Evolutionary conservation across 495 filamentous ascomycete genomes (phyloP).

Genomic region (Patellaria atrata): DNA sequence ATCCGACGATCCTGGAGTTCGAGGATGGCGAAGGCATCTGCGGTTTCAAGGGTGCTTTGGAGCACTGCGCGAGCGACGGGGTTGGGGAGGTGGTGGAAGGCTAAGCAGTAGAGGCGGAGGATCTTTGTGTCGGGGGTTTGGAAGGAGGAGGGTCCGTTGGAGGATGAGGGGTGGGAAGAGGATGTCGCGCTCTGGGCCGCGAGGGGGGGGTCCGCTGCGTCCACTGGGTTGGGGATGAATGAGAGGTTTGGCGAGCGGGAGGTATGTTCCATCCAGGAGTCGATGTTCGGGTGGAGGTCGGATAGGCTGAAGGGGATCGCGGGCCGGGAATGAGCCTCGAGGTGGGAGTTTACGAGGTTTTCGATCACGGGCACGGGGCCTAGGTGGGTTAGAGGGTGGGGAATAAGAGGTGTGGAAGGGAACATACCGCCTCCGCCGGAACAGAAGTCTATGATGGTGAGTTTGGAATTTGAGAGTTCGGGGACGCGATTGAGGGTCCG

Average conservation of each 20-base stretch:
- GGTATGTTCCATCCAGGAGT: slow-evolving; percentile 42
- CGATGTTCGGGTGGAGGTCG: slow-evolving; percentile 52
- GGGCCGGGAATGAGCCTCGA: slow-evolving; percentile 8
- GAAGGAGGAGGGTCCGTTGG: neutral
- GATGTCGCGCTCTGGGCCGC: slow-evolving; percentile 29
- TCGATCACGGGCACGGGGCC: slow-evolving; percentile 20
- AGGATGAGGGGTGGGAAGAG: slow-evolving; percentile 1
- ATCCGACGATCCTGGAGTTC: slow-evolving; percentile 52
- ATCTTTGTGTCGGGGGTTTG: slow-evolving; percentile 22
- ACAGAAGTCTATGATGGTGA: slow-evolving; percentile 52
- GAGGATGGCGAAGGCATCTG: slow-evolving; percentile 57
- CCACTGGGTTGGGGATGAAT: slow-evolving; percentile 42
- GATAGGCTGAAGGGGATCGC: slow-evolving; percentile 50
- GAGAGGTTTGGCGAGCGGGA: slow-evolving; percentile 36
- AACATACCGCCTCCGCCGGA: slow-evolving; percentile 49
- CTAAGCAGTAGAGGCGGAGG: slow-evolving; percentile 55
- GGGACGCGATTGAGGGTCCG: slow-evolving; percentile 11
- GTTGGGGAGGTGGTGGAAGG: slow-evolving; percentile 68
- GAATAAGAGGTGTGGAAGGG: neutral
- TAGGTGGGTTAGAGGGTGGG: neutral
- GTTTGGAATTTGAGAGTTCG: slow-evolving; percentile 2
- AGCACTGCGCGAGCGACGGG: slow-evolving; percentile 41
- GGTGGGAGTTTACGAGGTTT: slow-evolving; percentile 18
- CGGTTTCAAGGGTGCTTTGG: slow-evolving; percentile 44
- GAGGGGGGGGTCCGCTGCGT: slow-evolving; percentile 42